Conservation (phyloP, 2,329 filamentous ascomycete genomes). For the Penicillium oxalicum region DNA sequence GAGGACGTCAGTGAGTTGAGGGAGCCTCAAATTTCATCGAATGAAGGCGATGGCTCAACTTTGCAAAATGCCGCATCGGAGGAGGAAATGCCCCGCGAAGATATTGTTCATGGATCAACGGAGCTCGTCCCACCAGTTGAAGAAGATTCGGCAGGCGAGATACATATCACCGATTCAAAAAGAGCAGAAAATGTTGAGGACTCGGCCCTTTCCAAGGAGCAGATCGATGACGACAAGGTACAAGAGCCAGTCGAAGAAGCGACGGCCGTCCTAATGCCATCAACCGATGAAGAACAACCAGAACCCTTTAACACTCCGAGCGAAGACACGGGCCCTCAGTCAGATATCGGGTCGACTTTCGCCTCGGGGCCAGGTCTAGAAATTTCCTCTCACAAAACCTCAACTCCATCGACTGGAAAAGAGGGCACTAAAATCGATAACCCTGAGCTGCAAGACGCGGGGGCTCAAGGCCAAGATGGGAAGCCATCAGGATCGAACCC, state of each 20-base stretch:
- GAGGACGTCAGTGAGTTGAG: neutral
- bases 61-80: constrained; percentile 3
- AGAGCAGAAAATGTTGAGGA: constrained; percentile 9
- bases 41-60: constrained; percentile 8
- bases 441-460: no score
- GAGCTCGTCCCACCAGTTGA: constrained; percentile 2
- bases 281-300: no score
- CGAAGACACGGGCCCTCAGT: no score
- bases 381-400: no score
- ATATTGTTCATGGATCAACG: neutral
- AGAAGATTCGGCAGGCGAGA: constrained; percentile 2
- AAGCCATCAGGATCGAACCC: neutral
- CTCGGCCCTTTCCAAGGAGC: constrained; percentile 11
- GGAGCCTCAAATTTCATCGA: neutral
- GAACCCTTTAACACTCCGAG: no score
- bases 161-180: constrained; percentile 2
- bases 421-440: no score
- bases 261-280: neutral
- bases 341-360: no score
- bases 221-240: constrained; percentile 22
- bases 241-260: constrained; percentile 10
- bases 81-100: constrained; percentile 3
- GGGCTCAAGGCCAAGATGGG: no score
- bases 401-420: no score
- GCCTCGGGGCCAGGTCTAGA: no score